phyloP scores from a whole-genome alignment of 768 basidiomycete species.

The Naganishia onofrii region DNA sequence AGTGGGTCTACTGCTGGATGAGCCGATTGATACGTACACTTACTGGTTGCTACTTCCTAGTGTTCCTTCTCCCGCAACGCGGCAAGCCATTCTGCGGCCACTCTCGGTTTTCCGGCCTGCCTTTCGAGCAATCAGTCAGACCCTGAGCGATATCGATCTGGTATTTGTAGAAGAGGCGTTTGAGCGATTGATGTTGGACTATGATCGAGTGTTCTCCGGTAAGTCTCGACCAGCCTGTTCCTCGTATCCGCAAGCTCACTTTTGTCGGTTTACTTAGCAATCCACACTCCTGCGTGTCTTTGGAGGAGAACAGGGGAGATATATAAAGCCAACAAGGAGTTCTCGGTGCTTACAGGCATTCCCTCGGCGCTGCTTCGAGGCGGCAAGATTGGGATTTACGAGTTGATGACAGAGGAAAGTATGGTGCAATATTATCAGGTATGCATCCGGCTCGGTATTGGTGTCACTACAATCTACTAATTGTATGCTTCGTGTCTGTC shows the following conservation, averaged over 20 bases:
- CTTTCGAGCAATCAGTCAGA: conserved; percentile 52
- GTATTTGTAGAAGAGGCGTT: conserved; percentile 98
- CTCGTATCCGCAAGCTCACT: not conserved
- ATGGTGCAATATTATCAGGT: conserved; percentile 99
- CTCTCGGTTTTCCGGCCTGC: conserved; percentile 57
- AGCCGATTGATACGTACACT: not conserved
- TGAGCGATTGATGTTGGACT: conserved; percentile 88
- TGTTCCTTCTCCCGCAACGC: conserved; percentile 69
- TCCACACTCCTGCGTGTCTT: conserved; percentile 94
- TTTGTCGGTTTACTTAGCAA: conserved; percentile 70
- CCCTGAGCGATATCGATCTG: conserved; percentile 61
- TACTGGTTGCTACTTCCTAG: not conserved
- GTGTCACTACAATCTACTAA: not conserved
- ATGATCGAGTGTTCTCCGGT: conserved; percentile 68
- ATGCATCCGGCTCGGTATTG: conserved; percentile 30
- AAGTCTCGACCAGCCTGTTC: conserved; percentile 25
- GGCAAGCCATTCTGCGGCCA: conserved; percentile 86
- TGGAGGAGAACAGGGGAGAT: conserved; percentile 98
- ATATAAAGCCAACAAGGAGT: conserved; percentile 96
- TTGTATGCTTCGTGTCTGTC: not conserved
- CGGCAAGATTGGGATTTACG: conserved; percentile 92
- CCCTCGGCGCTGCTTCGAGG: conserved; percentile 64
- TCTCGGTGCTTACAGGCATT: conserved; percentile 67
- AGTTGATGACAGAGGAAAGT: conserved; percentile 95
- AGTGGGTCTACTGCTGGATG: conserved; percentile 57